Evolutionary conservation across 2,329 filamentous ascomycete species (phyloP).

Genomic region (Nothophoma quercina): DNA sequence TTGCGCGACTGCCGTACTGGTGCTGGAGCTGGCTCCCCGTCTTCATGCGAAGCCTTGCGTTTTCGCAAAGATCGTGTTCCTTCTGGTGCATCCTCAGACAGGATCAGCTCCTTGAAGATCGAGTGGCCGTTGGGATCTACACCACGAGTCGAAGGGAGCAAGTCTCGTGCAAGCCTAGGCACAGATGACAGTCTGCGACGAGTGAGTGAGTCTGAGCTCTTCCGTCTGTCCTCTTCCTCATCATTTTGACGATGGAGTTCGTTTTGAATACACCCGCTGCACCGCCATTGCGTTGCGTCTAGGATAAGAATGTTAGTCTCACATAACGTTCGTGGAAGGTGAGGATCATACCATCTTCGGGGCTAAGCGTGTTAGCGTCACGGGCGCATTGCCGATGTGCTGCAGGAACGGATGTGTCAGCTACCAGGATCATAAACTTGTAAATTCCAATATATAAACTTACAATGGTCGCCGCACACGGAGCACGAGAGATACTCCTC

Average conservation of each 20-base stretch:
- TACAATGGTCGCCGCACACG: conserved; percentile 83
- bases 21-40: conserved; percentile 63
- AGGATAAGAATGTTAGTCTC: conserved; percentile 23
- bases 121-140: conserved; percentile 71
- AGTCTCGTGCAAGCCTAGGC: conserved; percentile 73
- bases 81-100: conserved; percentile 77
- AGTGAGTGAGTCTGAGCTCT: conserved; percentile 44
- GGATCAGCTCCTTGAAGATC: conserved; percentile 75
- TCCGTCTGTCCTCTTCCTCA: conserved; percentile 8
- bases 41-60: conserved; percentile 78
- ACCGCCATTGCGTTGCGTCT: conserved; percentile 69
- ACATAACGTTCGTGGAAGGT: conserved; percentile 12
- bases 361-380: conserved; percentile 68
- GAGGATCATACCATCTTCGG: conserved; percentile 67
- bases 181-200: conserved; percentile 65
- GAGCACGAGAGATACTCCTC: conserved; percentile 80
- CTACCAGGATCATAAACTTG: conserved; percentile 48
- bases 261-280: conserved; percentile 64
- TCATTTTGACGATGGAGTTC: conserved; percentile 34
- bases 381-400: conserved; percentile 91
- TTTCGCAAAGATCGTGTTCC: conserved; percentile 81
- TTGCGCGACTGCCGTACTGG: conserved; percentile 52
- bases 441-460: conserved; percentile 50
- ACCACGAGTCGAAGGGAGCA: conserved; percentile 73
- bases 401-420: conserved; percentile 62